phyloP scores from a whole-genome alignment of 2,329 filamentous ascomycete species.

The Aspergillus sp. region DNA sequence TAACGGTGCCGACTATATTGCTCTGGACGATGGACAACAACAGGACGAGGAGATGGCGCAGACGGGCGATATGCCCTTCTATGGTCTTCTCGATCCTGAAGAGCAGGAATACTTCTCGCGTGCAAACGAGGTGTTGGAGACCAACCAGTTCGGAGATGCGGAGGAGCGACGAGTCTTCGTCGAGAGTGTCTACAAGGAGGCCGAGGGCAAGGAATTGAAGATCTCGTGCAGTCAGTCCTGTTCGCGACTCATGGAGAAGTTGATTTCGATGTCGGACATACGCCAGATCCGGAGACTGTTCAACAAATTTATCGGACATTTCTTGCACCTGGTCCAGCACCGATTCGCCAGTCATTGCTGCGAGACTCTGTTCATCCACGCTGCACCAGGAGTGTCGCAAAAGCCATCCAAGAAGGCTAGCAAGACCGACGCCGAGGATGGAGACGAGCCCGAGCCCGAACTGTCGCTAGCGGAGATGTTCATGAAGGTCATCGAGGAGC shows the following conservation, averaged over 20 bases:
- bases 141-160: slow-evolving; percentile 78
- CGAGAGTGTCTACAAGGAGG: slow-evolving; percentile 82
- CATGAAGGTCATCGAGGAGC: slow-evolving; percentile 77
- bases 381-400: slow-evolving; percentile 74
- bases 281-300: slow-evolving; percentile 85
- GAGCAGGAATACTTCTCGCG: slow-evolving; percentile 95
- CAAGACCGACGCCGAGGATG: slow-evolving; percentile 48
- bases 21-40: slow-evolving; percentile 30
- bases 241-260: slow-evolving; percentile 85
- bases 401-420: slow-evolving; percentile 59
- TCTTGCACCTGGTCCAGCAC: slow-evolving; percentile 87
- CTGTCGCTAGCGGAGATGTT: slow-evolving; percentile 82
- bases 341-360: slow-evolving; percentile 97
- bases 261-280: slow-evolving; percentile 79
- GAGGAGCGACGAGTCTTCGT: slow-evolving; percentile 74
- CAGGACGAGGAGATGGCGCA: slow-evolving; percentile 28
- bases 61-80: slow-evolving; percentile 71
- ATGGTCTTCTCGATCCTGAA: slow-evolving; percentile 86
- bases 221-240: slow-evolving; percentile 94
- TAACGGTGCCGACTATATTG: slow-evolving; percentile 41
- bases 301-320: slow-evolving; percentile 80
- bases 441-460: slow-evolving; percentile 48
- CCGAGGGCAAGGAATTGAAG: slow-evolving; percentile 90
- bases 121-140: slow-evolving; percentile 84
- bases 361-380: slow-evolving; percentile 84